Conservation (phyloP, 2,329 filamentous ascomycete genomes). For the Grosmannia clavigera region DNA sequence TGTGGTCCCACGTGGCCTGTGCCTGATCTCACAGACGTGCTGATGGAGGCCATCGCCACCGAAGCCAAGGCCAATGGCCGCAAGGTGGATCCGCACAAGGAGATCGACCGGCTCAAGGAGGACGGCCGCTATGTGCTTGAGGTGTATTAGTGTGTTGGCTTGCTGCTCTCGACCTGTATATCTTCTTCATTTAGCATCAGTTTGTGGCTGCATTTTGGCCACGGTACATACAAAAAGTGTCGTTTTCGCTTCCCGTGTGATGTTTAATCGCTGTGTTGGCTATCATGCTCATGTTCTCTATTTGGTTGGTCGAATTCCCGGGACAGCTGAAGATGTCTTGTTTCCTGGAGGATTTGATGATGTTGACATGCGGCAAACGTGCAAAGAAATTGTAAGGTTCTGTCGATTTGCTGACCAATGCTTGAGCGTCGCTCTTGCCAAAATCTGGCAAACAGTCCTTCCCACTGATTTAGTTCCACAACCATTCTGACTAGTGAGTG, state of each 20-base stretch:
- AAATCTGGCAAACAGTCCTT: not conserved
- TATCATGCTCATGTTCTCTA: not conserved
- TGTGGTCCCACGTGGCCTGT: constrained; percentile 98
- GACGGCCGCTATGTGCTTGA: constrained; percentile 88
- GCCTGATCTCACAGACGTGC: constrained; percentile 84
- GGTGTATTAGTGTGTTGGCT: constrained; percentile 54
- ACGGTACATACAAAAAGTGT: not conserved
- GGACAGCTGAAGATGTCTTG: too few relatives aligned
- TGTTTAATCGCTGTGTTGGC: not conserved
- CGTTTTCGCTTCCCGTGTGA: not conserved
- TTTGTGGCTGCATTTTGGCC: not conserved
- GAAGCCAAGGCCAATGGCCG: constrained; percentile 59
- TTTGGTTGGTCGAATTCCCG: too few relatives aligned
- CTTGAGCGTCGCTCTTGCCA: not conserved
- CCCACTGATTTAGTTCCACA: not conserved
- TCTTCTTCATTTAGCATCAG: not conserved
- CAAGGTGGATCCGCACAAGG: constrained; percentile 76
- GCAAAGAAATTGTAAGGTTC: not conserved
- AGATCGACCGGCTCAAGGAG: constrained; percentile 97
- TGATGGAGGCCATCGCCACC: constrained; percentile 78
- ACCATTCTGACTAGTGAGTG: not conserved
- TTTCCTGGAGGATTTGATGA: too few relatives aligned
- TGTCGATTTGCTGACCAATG: not conserved
- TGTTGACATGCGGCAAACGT: not conserved
- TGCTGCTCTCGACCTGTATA: not conserved